Conservation (phyloP, 306 rosid species). For the Oemleria cerasiformis region DNA sequence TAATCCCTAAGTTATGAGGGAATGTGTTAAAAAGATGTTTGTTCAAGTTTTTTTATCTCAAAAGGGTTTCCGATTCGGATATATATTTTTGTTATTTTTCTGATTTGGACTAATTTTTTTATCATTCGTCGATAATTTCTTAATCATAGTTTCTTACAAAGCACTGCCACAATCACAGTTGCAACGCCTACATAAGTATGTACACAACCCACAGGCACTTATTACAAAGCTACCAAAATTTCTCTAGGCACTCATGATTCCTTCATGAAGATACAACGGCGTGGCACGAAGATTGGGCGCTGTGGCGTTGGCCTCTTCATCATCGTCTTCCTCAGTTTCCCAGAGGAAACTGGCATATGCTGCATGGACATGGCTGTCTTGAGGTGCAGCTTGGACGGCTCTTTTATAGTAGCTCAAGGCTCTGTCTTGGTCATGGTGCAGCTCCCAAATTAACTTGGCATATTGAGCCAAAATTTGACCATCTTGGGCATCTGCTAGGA, state of each 20-base stretch:
- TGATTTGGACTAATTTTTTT: not conserved
- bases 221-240: not conserved
- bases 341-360: slow-evolving; percentile 87
- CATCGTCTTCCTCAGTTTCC: slow-evolving; percentile 63
- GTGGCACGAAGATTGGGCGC: slow-evolving; percentile 16
- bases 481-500: slow-evolving; percentile 66
- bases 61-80: slow-evolving; percentile 12
- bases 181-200: not conserved
- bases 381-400: slow-evolving; percentile 76
- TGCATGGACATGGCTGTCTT: slow-evolving; percentile 80
- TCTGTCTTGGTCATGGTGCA: slow-evolving; percentile 59
- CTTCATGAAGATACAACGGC: slow-evolving; percentile 27
- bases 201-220: not conserved
- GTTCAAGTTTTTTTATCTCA: slow-evolving; percentile 22
- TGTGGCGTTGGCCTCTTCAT: not conserved
- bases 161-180: not conserved
- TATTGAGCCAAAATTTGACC: slow-evolving; percentile 74
- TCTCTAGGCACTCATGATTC: slow-evolving; percentile 37
- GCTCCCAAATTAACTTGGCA: slow-evolving; percentile 78
- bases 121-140: no score
- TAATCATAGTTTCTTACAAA: not conserved
- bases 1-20: slow-evolving; percentile 34
- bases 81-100: slow-evolving; percentile 1
- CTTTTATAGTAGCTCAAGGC: slow-evolving; percentile 68
- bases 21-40: slow-evolving; percentile 27